Conservation (phyloP, 2,329 filamentous ascomycete genomes). For the Trichoderma asperellum region DNA sequence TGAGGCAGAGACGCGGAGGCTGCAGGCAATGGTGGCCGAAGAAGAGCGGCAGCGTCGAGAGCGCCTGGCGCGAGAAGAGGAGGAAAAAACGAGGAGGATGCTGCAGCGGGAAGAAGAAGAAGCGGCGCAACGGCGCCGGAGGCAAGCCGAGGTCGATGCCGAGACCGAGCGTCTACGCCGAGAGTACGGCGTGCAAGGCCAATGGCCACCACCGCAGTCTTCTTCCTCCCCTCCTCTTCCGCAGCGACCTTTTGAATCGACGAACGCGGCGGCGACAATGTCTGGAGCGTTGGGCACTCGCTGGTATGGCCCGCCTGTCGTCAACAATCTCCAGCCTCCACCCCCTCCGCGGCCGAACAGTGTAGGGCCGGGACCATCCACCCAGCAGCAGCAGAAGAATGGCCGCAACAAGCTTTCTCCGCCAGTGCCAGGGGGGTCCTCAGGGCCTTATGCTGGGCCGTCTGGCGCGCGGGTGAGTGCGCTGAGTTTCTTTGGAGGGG, state of each 20-base stretch:
- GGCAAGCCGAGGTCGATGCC: constrained; percentile 66
- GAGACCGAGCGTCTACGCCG: constrained; percentile 82
- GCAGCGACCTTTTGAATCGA: constrained; percentile 34
- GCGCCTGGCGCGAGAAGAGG: constrained; percentile 60
- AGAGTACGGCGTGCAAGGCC: constrained; percentile 65
- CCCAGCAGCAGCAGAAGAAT: constrained; percentile 26
- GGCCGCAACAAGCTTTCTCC: constrained; percentile 34
- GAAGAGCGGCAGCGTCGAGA: constrained; percentile 59
- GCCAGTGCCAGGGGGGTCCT: constrained; percentile 33
- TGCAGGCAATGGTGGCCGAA: constrained; percentile 59
- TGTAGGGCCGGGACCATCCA: constrained; percentile 41
- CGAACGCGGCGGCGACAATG: constrained; percentile 7
- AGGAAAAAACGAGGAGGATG: constrained; percentile 64
- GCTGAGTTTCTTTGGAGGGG: constrained; percentile 49
- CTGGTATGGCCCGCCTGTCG: constrained; percentile 30
- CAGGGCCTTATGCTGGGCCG: constrained; percentile 38
- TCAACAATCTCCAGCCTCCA: constrained; percentile 38
- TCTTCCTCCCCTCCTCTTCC: constrained; percentile 45
- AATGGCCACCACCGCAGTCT: constrained; percentile 39
- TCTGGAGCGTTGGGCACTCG: constrained; percentile 29
- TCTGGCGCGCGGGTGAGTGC: constrained; percentile 51
- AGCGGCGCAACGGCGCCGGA: constrained; percentile 55
- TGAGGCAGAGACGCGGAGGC: constrained; percentile 76
- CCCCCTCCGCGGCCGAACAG: constrained; percentile 54
- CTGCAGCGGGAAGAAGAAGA: constrained; percentile 68